Base-by-base conservation (phyloP, 441 rosid genomes). In the Geranium incanum region DNA sequence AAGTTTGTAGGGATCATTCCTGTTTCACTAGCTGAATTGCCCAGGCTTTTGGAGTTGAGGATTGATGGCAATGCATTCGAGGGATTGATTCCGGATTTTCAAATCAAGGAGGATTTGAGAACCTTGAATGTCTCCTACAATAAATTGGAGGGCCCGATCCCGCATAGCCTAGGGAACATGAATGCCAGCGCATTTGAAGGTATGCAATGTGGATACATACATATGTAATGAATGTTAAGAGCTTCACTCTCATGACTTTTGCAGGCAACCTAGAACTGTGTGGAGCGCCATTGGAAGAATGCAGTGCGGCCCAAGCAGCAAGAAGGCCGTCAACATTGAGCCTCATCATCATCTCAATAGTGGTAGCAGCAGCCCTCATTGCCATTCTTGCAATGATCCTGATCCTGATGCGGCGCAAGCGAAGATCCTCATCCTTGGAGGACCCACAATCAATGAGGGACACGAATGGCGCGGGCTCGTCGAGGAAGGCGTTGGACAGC, bases 71-170 rank as follows among this genome's bases (percentile, higher is more conserved):
- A 93, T 68, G 85, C 78, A 74, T 88, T 93, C 60, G 45, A 67
- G 21, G 98, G 97, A 19, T 52, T 15, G 8, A 77, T 90, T 41
- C 98, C 98, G n/a, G 79, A 85, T 21, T 90, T 93, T 69, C 76
- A 73, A 7, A 83, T 60, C 3, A 23, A 81, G 16, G 64, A 68
- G 9, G 55, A 9, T 15, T 70, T 92, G 68, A 84, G 75, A 80
- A 65, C 78, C 11, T 85, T 79, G 13, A 78, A 85, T 82, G 62
- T 92, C 0, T 85, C 96, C 5, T 81, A 86, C 82, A 95, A 95
- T 75, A 81, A 85, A 70, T 83, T 95, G 73, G 91, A 78, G 72
- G 98, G 98, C 72, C 86, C 85, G 33, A 92, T 92, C 12, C 99
- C 99, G 23, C 36, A 66, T 70, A 78, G 87, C 83, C 84, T 95